Percentiles rank a stretch among this genome's conserved stretches.
Conservation (phyloP, 2,329 filamentous ascomycete genomes). For the Aspergillus sp. region DNA sequence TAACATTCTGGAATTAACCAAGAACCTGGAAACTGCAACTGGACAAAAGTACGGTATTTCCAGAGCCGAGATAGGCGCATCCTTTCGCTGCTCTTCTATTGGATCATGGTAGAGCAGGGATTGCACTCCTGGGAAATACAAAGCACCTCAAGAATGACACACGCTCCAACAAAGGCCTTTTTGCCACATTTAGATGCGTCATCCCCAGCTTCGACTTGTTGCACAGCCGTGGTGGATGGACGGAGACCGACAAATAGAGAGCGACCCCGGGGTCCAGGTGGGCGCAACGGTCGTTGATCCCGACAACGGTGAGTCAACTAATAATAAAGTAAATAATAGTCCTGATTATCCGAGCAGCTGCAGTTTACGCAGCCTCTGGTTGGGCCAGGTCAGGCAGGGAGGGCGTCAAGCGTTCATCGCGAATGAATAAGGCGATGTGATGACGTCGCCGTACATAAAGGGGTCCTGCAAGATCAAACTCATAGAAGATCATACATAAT, state of each 20-base stretch:
- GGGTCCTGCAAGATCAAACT: not conserved
- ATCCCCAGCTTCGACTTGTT: not conserved
- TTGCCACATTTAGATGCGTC: not conserved
- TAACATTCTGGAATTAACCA: too few species aligned
- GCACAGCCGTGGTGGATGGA: not conserved
- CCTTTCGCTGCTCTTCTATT: not conserved
- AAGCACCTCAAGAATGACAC: not conserved
- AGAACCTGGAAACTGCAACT: not conserved
- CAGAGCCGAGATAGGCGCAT: not conserved
- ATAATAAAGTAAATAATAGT: not conserved
- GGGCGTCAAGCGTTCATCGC: slow-evolving; percentile 3
- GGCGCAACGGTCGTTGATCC: not conserved
- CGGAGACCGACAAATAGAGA: not conserved
- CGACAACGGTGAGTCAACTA: not conserved
- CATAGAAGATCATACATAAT: slow-evolving; percentile 1
- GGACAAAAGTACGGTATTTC: not conserved
- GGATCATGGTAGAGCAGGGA: not conserved
- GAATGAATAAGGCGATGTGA: not conserved
- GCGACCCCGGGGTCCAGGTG: not conserved
- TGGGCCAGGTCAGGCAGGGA: not conserved
- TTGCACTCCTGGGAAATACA: not conserved
- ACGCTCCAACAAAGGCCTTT: not conserved
- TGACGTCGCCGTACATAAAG: slow-evolving; percentile 4
- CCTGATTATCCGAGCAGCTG: not conserved
- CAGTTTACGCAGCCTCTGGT: not conserved